These are phyloP conservation scores for Lathyrus aphaca DNA, from an alignment of 306 rosid species.

Conservation along the genomic window DNA sequence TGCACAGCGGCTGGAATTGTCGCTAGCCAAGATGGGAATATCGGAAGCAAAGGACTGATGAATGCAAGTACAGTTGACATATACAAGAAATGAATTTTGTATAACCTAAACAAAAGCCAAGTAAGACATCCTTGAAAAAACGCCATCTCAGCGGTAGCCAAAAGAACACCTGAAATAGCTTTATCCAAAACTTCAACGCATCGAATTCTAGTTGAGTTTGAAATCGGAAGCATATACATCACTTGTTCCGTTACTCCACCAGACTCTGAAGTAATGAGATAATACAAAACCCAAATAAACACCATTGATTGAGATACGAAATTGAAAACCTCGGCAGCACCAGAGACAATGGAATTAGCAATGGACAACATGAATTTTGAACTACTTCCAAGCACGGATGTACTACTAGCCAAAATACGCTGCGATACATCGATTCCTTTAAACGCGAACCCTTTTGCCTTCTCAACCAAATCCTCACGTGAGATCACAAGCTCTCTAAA, in stretches of 20 bases:
- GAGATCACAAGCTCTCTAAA: conserved; percentile 73
- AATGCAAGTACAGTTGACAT: conserved; percentile 87
- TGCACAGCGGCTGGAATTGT: conserved; percentile 84
- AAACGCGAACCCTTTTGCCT: conserved; percentile 79
- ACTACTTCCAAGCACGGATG: conserved; percentile 72
- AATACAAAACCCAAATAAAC: conserved; percentile 89
- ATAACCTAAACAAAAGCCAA: conserved; percentile 84
- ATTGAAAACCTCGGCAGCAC: conserved; percentile 91
- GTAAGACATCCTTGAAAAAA: conserved; percentile 90
- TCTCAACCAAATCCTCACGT: conserved; percentile 78
- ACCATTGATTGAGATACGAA: conserved; percentile 88
- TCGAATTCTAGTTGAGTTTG: conserved; percentile 61
- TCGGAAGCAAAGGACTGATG: conserved; percentile 76
- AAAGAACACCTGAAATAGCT: conserved; percentile 89
- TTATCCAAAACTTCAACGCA: conserved; percentile 92
- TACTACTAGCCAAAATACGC: conserved; percentile 67
- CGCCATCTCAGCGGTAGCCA: conserved; percentile 88
- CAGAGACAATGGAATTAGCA: conserved; percentile 76
- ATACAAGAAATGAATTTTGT: conserved; percentile 83
- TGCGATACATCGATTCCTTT: conserved; percentile 79
- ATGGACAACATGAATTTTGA: conserved; percentile 66
- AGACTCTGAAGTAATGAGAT: conserved; percentile 87
- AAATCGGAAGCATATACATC: conserved; percentile 80
- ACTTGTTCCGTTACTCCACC: conserved; percentile 98
- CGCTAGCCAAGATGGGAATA: conserved; percentile 82